Conservation (phyloP, 2,329 filamentous ascomycete species). For the Cercospora citrullina region DNA sequence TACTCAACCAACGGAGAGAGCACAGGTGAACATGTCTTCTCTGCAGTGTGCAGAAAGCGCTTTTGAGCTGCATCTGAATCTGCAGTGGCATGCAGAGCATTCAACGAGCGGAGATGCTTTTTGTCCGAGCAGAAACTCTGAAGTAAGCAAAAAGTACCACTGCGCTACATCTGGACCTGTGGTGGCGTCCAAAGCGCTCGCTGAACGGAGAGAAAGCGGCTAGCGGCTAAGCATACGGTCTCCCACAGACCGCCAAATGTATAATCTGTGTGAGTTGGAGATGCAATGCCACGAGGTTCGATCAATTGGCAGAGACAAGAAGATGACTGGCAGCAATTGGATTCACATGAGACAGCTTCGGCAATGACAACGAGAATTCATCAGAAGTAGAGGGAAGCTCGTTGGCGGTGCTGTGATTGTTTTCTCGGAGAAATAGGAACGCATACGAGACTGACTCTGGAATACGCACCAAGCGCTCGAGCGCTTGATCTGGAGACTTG, state of each 20-base stretch:
- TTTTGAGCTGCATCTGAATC: not conserved
- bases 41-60: not conserved
- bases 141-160: not conserved
- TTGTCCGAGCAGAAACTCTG: not conserved
- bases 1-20: not conserved
- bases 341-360: not conserved
- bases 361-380: not conserved
- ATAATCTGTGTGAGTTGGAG: not conserved
- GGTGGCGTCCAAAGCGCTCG: not conserved
- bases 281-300: not conserved
- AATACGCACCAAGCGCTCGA: not conserved
- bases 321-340: not conserved
- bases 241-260: not conserved
- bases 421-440: not conserved
- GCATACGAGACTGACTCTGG: not conserved
- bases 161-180: not conserved
- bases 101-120: not conserved
- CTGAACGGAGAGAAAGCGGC: not conserved
- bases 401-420: not conserved
- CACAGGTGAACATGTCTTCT: not conserved
- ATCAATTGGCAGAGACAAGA: not conserved
- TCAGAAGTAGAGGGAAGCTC: not conserved
- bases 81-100: not conserved
- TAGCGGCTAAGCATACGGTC: not conserved
- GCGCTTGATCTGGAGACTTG: not conserved